Conservation (phyloP, 768 basidiomycete genomes). For the Pleurotus platypus region DNA sequence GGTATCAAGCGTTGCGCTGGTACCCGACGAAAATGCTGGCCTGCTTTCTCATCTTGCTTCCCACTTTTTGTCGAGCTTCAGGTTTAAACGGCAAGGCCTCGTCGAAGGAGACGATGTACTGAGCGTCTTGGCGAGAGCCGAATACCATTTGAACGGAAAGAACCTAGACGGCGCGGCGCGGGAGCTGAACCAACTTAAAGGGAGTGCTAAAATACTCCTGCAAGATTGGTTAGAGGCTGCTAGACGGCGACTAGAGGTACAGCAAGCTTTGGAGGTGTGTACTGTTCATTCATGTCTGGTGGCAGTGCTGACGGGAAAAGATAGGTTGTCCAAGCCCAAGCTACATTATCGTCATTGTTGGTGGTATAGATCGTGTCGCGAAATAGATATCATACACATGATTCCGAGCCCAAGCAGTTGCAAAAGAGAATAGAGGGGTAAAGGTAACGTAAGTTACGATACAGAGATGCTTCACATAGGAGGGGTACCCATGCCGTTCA, state of each 20-base stretch:
- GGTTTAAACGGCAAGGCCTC: slow-evolving; percentile 78
- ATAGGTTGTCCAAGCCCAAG: slow-evolving; percentile 81
- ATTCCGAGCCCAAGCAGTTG: slow-evolving; percentile 13
- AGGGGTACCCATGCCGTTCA: background rate
- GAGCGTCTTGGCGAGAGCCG: slow-evolving; percentile 84
- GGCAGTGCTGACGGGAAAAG: slow-evolving; percentile 11
- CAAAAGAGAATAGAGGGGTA: too few relatives aligned
- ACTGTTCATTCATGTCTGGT: background rate
- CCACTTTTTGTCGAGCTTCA: slow-evolving; percentile 67
- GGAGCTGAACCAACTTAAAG: slow-evolving; percentile 87
- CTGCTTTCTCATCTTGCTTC: slow-evolving; percentile 84
- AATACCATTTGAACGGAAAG: slow-evolving; percentile 88
- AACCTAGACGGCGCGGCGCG: slow-evolving; percentile 86
- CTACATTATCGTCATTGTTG: slow-evolving; percentile 76
- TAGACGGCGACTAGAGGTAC: slow-evolving; percentile 80
- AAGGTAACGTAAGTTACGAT: background rate
- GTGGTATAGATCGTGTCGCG: slow-evolving; percentile 48
- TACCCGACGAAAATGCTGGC: slow-evolving; percentile 88
- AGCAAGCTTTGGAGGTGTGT: slow-evolving; percentile 84
- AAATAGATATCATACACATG: slow-evolving; percentile 21
- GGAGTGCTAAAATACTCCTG: slow-evolving; percentile 70
- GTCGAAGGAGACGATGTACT: slow-evolving; percentile 81
- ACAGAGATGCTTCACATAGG: background rate
- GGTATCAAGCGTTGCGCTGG: slow-evolving; percentile 85
- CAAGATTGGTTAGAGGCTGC: slow-evolving; percentile 92